Conservation (phyloP, 2,329 filamentous ascomycete genomes). For the Fulvia fulva region DNA sequence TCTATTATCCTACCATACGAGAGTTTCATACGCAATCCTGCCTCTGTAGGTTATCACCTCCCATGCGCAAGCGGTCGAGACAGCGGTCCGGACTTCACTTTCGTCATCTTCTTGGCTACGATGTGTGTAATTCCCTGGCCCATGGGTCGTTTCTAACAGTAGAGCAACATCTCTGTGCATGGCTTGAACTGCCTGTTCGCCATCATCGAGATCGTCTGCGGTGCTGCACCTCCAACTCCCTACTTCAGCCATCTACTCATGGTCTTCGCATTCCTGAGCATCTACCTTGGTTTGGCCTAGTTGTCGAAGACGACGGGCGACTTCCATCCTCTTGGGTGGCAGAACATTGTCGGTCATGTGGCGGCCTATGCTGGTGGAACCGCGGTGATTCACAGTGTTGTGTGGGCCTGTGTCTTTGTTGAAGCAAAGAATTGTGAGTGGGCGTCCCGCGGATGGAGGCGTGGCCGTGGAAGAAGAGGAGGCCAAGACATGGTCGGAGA, state of each 20-base stretch:
- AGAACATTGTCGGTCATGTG: conserved; percentile 10
- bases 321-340: conserved; percentile 12
- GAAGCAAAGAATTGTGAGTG: background rate
- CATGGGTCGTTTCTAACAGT: conserved; percentile 7
- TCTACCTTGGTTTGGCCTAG: conserved; percentile 13
- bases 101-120: conserved; percentile 13
- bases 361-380: conserved; percentile 13
- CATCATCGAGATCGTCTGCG: conserved; percentile 8
- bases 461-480: background rate
- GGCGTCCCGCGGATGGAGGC: background rate
- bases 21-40: no score
- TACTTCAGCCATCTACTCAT: conserved; percentile 8
- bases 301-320: conserved; percentile 7
- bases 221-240: conserved; percentile 6
- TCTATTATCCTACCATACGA: no score
- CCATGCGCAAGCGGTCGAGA: conserved; percentile 8
- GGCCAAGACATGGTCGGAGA: background rate
- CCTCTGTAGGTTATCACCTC: no score
- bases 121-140: conserved; percentile 12
- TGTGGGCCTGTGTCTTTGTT: conserved; percentile 11
- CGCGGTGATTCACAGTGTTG: conserved; percentile 5
- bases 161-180: conserved; percentile 17
- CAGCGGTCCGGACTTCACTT: conserved; percentile 6
- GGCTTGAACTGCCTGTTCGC: conserved; percentile 16
- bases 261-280: conserved; percentile 5